These are phyloP conservation scores for Podaxis carcinomalis DNA, from an alignment of 768 basidiomycete genomes.

Conservation along the genomic window DNA sequence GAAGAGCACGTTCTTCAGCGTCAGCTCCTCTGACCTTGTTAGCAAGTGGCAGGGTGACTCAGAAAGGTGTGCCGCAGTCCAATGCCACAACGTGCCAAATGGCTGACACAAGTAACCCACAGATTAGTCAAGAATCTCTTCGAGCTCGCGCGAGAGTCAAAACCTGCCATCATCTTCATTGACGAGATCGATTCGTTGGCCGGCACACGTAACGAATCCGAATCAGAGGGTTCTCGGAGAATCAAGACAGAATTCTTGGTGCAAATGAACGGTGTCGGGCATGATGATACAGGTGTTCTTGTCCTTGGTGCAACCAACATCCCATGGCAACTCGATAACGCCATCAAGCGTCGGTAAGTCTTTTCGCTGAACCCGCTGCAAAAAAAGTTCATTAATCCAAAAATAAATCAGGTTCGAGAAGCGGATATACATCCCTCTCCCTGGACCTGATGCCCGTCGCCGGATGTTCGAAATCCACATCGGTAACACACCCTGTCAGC, in stretches of 20 bases:
- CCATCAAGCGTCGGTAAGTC: conserved; percentile 87
- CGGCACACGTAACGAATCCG: conserved; percentile 92
- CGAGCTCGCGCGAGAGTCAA: conserved; percentile 91
- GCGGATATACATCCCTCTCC: conserved; percentile 96
- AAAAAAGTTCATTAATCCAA: background rate
- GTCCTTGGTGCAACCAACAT: conserved; percentile 98
- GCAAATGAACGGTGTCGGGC: conserved; percentile 99
- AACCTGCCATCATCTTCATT: conserved; percentile 98
- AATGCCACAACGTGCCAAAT: background rate
- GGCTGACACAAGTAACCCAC: conserved; percentile 2
- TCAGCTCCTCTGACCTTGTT: conserved; percentile 91
- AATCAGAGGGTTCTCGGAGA: conserved; percentile 92
- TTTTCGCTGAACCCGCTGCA: background rate
- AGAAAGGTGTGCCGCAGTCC: conserved; percentile 63
- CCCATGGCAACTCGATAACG: conserved; percentile 96
- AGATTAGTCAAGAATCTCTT: conserved; percentile 96
- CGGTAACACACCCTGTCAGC: conserved; percentile 85
- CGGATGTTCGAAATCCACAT: conserved; percentile 98
- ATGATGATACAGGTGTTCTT: conserved; percentile 94
- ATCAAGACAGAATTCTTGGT: conserved; percentile 98
- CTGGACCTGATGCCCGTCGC: conserved; percentile 85
- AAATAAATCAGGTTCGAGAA: conserved; percentile 75
- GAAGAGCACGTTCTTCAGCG: conserved; percentile 98
- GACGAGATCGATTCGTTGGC: conserved; percentile 98
- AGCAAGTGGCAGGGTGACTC: conserved; percentile 99